Base-by-base conservation (phyloP, 2,329 filamentous ascomycete species). In the Cladosporium sp. region DNA sequence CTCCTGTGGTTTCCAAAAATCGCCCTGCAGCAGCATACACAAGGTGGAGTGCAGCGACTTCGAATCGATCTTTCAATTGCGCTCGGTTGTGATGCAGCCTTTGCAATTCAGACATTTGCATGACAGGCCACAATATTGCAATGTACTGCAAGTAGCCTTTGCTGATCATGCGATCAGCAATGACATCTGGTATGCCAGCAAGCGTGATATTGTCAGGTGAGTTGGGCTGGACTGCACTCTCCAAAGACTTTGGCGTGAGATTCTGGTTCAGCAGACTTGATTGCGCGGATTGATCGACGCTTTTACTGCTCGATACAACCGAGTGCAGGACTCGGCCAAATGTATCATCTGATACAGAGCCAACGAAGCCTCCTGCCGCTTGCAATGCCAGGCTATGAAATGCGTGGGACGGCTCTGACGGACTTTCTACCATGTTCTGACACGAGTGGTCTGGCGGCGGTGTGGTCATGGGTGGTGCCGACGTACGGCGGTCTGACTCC, bases 1-100 rank as follows among this genome's bases (percentile, higher is more conserved):
- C 66, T 42, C 69, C 67, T 5, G 67, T 68, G 2, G 66, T 69
- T 55, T 71, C 66, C 5, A 71, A 62, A 56, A 70, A 70, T 9
- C 68, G 64, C 3, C 66, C 66, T 13, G 63, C 66, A 28, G 63
- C 67, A 17, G 69, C 68, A 56, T 71, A 70, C 3, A 71, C 60
- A 9, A 70, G 57, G 45, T 71, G 67, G 10, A 70, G 39, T 24
- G 39, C 39, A 4, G 39, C 39, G 39, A 42, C 22, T 5, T 42
- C 39, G 39, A 42, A 42, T 4, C 39, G 39, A 22, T 42, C 39
- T 22, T 42, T 3, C 39, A 42, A 19, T 12, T 42, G 39, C 9
- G 39, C 39, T 42, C 39, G 22, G 39, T 22, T 22, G 9, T 19
- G 39, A 19, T 42, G 39, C 22, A 42, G 17, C 6, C n/a, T 12